Conservation (phyloP, 2,329 filamentous ascomycete species). For the Alternaria atra region DNA sequence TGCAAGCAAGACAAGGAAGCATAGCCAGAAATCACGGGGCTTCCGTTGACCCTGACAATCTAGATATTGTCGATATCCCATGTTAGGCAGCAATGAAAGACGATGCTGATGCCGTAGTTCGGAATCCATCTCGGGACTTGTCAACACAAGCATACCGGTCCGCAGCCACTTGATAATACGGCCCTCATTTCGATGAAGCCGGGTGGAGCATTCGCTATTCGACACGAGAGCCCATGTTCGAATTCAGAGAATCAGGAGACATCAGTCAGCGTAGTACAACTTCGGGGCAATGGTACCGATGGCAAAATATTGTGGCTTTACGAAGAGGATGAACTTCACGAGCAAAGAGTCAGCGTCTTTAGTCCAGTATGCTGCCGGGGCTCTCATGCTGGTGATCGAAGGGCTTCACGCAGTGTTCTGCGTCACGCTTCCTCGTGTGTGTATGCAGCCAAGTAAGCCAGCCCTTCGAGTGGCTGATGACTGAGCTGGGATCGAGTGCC, state of each 20-base stretch:
- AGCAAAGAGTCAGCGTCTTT: neutral
- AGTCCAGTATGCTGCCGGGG: neutral
- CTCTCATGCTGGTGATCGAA: neutral
- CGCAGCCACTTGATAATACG: neutral
- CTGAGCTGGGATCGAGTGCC: constrained; percentile 1
- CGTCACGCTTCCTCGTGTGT: neutral
- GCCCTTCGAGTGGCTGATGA: neutral
- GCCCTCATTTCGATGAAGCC: neutral
- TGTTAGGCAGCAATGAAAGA: neutral
- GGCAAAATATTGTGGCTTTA: neutral
- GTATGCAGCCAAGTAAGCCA: neutral
- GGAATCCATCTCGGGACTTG: neutral
- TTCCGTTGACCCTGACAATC: neutral
- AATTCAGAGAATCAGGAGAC: neutral
- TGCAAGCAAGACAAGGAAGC: neutral
- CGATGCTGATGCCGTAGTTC: neutral
- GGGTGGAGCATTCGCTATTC: neutral
- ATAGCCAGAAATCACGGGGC: neutral
- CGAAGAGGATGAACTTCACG: neutral
- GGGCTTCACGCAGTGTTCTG: neutral
- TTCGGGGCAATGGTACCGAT: neutral
- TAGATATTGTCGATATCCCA: neutral
- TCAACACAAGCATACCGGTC: neutral
- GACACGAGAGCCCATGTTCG: neutral
- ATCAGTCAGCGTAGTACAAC: neutral